These are phyloP conservation scores for Raddia guianensis DNA, from an alignment of 176 grass and related monocot genomes.

Conservation along the genomic window DNA sequence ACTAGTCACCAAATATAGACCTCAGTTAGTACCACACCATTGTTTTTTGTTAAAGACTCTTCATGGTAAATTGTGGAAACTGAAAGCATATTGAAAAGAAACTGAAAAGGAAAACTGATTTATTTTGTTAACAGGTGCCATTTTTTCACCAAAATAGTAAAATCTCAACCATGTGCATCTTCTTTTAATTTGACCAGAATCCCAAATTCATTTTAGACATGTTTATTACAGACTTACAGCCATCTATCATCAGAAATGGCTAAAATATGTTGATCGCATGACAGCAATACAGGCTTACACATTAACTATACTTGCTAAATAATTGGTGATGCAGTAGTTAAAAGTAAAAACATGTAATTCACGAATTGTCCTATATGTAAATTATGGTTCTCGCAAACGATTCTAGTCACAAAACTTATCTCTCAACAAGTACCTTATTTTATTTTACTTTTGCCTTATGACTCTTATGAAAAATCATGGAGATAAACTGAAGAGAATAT, in stretches of 20 bases:
- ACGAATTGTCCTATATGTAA: background rate
- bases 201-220: background rate
- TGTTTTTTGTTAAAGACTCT: background rate
- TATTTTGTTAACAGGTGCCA: background rate
- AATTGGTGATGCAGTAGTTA: background rate
- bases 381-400: background rate
- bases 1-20: background rate
- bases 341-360: background rate
- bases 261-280: background rate
- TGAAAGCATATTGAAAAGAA: background rate
- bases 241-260: background rate
- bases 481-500: constrained; percentile 22
- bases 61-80: background rate
- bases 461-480: background rate
- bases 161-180: background rate
- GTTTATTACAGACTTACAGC: background rate
- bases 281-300: background rate
- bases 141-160: background rate
- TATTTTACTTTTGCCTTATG: background rate
- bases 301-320: background rate
- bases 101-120: background rate
- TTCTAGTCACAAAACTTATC: background rate
- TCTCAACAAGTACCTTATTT: background rate
- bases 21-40: background rate
- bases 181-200: constrained; percentile 18